Evolutionary conservation across 176 grass and related monocot species (phyloP), one percentile per base, ranked within the genome.

Genomic region (Raddia guianensis): DNA sequence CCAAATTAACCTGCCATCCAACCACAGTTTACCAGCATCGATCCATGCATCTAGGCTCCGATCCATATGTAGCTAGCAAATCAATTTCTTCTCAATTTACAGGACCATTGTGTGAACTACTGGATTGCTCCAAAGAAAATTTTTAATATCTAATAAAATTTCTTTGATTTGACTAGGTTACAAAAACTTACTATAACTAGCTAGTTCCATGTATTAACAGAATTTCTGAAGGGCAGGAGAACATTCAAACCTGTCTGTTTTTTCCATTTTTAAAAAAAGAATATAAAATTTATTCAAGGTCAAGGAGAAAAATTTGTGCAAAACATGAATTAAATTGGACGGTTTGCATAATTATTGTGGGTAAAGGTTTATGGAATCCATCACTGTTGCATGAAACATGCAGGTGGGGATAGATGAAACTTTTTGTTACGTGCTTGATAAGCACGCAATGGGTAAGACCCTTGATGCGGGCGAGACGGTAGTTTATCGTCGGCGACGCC

Each of bases 1-100:
- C 64, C 85, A 62, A 70, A 54, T 53, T 63, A 82, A 69, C 20
- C 10, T 87, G 72, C 47, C 37, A 11, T 59, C 42, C 21, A 80
- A 7, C 43, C 35, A 86, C 46, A 27, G 66, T 57, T 67, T 86
- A 21, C 5, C 19, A 2, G 10, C 68, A 19, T 49, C 12, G 0
- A 21, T 42, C 53, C 66, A n/a, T 48, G 44, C 7, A 2, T 51
- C 76, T 63, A 62, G 51, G 35, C 40, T 54, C 50, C 37, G 3
- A 2, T 40, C 37, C 52, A 56, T 55, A 21, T 56, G 44, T 67
- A 44, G 10, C 34, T 54, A 44, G 63, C 4, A 12, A 40, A 3
- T 15, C 33, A 12, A 47, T 50, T 48, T 8, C 13, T 44, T 54
- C 37, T 45, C 5, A 9, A 4, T 4, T 44, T 21, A 61, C 4